These are phyloP conservation scores for Prunus dulcis DNA, from an alignment of 306 rosid genomes.

Conservation along the genomic window DNA sequence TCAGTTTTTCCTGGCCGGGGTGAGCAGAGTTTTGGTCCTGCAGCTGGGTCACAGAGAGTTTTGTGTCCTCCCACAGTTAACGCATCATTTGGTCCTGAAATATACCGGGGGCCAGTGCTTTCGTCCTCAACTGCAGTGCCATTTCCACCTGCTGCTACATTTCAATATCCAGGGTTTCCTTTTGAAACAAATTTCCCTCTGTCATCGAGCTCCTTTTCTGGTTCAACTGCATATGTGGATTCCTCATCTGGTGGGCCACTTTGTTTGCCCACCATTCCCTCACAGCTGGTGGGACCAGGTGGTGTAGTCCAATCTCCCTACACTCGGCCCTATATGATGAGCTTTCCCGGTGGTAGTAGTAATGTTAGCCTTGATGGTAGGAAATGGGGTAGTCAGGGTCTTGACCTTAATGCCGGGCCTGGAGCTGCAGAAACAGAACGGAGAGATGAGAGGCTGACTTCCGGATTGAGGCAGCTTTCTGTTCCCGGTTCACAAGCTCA, in stretches of 20 bases:
- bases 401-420: conserved; percentile 95
- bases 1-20: conserved; percentile 73
- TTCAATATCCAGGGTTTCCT: conserved; percentile 79
- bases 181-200: conserved; percentile 79
- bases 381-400: conserved; percentile 88
- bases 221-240: conserved; percentile 78
- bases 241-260: conserved; percentile 68
- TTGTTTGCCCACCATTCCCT: conserved; percentile 74
- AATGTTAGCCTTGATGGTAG: conserved; percentile 66
- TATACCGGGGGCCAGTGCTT: conserved; percentile 74
- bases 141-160: conserved; percentile 59
- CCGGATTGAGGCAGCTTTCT: conserved; percentile 64
- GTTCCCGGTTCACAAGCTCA: conserved; percentile 59
- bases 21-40: conserved; percentile 70
- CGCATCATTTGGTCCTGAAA: conserved; percentile 65
- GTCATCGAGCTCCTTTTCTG: conserved; percentile 73
- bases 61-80: conserved; percentile 63
- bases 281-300: conserved; percentile 76
- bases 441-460: conserved; percentile 68
- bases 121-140: conserved; percentile 84
- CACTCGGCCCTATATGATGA: conserved; percentile 74
- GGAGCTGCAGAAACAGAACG: conserved; percentile 56
- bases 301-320: conserved; percentile 62
- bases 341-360: conserved; percentile 70
- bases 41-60: conserved; percentile 66